phyloP scores from a whole-genome alignment of 75 land plant species.

The Pseudotsuga menziesii region DNA sequence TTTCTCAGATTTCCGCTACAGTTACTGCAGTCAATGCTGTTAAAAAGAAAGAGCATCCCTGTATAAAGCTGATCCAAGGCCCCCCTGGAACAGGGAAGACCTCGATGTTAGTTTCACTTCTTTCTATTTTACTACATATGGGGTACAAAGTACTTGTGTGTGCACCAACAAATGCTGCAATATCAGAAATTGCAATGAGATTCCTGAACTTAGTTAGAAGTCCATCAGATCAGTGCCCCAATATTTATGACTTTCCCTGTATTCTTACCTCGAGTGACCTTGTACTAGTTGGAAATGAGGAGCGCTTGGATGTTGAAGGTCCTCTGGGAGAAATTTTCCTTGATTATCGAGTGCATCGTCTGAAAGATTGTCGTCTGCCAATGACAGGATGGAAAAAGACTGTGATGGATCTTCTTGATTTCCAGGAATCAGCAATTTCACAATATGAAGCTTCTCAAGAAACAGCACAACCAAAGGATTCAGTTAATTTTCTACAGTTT shows the following conservation, averaged over 20 bases:
- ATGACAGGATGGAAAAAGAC: slow-evolving; percentile 38
- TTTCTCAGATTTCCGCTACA: slow-evolving; percentile 50
- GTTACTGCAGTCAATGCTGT: slow-evolving; percentile 11
- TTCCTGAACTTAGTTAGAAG: slow-evolving; percentile 22
- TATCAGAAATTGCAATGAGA: slow-evolving; percentile 33
- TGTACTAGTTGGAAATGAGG: slow-evolving; percentile 65
- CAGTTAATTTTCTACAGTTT: neutral
- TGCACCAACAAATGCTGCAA: slow-evolving; percentile 71
- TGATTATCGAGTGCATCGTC: slow-evolving; percentile 47
- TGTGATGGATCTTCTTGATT: slow-evolving; percentile 25
- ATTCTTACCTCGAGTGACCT: slow-evolving; percentile 36
- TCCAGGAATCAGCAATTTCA: slow-evolving; percentile 29
- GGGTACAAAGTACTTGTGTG: slow-evolving; percentile 46
- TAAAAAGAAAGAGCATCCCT: slow-evolving; percentile 12
- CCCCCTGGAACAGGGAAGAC: slow-evolving; percentile 90
- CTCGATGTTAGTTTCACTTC: slow-evolving; percentile 43
- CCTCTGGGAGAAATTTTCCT: slow-evolving; percentile 45
- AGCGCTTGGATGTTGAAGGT: slow-evolving; percentile 39
- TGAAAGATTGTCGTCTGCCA: slow-evolving; percentile 30
- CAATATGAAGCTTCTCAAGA: slow-evolving; percentile 22
- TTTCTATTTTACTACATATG: slow-evolving; percentile 24
- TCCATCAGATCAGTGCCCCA: slow-evolving; percentile 5
- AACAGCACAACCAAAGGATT: neutral
- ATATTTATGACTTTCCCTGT: neutral
- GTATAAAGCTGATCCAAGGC: slow-evolving; percentile 72